These are phyloP conservation scores for Lactarius sanguifluus DNA, from an alignment of 768 basidiomycete genomes.

Conservation along the genomic window DNA sequence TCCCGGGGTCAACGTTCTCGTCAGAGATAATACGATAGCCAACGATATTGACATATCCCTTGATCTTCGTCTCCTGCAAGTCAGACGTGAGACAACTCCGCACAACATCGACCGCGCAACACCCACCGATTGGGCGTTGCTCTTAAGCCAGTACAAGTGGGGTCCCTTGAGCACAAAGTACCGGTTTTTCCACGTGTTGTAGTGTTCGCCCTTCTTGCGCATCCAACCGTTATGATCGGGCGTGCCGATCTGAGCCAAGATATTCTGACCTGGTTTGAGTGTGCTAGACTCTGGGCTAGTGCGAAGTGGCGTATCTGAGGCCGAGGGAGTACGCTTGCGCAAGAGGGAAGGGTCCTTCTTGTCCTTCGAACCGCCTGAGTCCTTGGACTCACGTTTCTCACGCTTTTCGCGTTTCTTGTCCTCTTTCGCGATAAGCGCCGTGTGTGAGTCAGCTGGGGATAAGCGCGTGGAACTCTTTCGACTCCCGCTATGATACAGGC, in stretches of 20 bases:
- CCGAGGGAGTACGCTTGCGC: constrained; percentile 55
- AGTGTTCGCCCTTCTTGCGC: constrained; percentile 92
- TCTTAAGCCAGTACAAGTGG: constrained; percentile 85
- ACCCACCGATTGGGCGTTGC: constrained; percentile 58
- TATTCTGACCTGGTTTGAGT: constrained; percentile 56
- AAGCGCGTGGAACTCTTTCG: constrained; percentile 47
- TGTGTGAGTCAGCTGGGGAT: constrained; percentile 41
- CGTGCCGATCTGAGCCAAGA: constrained; percentile 86
- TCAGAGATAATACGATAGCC: constrained; percentile 95
- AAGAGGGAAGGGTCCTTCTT: constrained; percentile 43
- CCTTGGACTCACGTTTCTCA: constrained; percentile 30
- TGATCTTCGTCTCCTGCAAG: constrained; percentile 84
- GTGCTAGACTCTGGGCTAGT: not conserved
- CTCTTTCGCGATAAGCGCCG: constrained; percentile 30
- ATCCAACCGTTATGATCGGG: constrained; percentile 93
- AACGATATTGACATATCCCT: constrained; percentile 89
- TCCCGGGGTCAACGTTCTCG: constrained; percentile 87
- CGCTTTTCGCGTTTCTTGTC: constrained; percentile 25
- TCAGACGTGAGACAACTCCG: not conserved
- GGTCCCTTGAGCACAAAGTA: constrained; percentile 93
- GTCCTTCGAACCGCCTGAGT: constrained; percentile 32
- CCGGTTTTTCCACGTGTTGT: constrained; percentile 88
- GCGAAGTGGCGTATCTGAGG: not conserved
- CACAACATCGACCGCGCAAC: constrained; percentile 4
- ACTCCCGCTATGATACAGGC: constrained; percentile 41